phyloP scores from a whole-genome alignment of 2,329 filamentous ascomycete species.

The Verticillium klebahnii region DNA sequence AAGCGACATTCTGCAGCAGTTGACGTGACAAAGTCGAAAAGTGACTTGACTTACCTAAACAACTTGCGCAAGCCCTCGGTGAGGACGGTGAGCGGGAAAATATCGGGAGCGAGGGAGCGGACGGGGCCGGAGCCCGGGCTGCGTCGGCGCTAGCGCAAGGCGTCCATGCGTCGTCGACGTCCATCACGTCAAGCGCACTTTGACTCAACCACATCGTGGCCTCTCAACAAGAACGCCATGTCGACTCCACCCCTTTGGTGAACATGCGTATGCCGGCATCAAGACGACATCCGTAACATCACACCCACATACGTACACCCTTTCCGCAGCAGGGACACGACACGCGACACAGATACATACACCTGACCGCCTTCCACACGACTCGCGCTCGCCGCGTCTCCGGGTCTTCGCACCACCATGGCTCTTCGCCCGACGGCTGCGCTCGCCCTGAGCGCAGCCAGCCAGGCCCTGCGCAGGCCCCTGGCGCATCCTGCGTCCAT shows the following conservation, averaged over 20 bases:
- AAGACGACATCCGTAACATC: neutral
- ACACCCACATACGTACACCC: neutral
- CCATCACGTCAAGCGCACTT: neutral
- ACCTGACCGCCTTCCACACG: neutral
- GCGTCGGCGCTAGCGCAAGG: neutral
- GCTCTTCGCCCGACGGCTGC: conserved; percentile 10
- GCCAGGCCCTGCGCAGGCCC: conserved; percentile 8
- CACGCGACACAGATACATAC: neutral
- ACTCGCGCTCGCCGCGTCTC: neutral
- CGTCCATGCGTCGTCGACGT: neutral
- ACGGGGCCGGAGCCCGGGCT: neutral
- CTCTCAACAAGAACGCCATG: neutral
- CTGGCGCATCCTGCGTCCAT: conserved; percentile 10
- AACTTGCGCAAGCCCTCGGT: too few relatives aligned
- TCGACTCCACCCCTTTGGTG: neutral
- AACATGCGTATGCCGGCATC: neutral
- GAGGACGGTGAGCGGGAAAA: too few relatives aligned
- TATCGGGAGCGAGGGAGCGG: too few relatives aligned
- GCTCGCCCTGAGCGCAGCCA: conserved; percentile 11
- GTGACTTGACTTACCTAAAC: too few relatives aligned
- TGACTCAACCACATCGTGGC: neutral
- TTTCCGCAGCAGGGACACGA: neutral
- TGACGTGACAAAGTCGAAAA: too few relatives aligned
- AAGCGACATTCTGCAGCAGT: too few relatives aligned
- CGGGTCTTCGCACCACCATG: conserved; percentile 7